A percentile compares a stretch with the other conserved stretches of the same genome.
Evolutionary conservation across 2,329 filamentous ascomycete species (phyloP).

Genomic region (Leptographium procerum): DNA sequence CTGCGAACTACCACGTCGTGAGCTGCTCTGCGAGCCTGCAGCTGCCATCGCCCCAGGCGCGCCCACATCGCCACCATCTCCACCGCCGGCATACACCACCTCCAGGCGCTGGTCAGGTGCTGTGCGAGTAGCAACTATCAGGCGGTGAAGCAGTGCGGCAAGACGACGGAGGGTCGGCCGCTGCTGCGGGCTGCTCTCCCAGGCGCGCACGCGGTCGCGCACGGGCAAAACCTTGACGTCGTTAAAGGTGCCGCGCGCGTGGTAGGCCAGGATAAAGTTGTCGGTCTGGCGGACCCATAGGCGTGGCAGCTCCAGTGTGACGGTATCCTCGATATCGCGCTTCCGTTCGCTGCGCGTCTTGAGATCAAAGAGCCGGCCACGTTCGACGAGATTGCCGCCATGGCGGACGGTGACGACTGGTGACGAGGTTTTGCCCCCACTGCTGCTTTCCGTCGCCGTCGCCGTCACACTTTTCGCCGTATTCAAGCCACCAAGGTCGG

Average conservation of each 20-base stretch:
- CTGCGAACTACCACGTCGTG: background rate
- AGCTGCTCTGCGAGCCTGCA: background rate
- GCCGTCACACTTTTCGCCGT: too few species aligned
- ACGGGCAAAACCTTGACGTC: conserved; percentile 24
- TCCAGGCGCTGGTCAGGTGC: background rate
- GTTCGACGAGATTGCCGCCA: conserved; percentile 19
- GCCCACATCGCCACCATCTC: conserved; percentile 5
- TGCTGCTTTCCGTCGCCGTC: too few species aligned
- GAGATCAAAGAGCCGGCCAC: conserved; percentile 28
- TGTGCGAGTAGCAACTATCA: conserved; percentile 8
- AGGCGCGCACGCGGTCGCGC: conserved; percentile 18
- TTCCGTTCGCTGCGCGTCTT: conserved; percentile 27
- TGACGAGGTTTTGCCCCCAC: background rate
- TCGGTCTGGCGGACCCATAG: conserved; percentile 29
- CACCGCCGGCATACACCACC: background rate
- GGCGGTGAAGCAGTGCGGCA: conserved; percentile 16
- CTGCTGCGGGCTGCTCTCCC: conserved; percentile 22
- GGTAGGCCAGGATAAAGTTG: conserved; percentile 30
- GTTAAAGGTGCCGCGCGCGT: conserved; percentile 23
- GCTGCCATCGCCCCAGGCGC: too few species aligned
- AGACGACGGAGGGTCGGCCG: conserved; percentile 19
- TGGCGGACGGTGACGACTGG: conserved; percentile 6
- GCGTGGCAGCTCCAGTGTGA: conserved; percentile 27
- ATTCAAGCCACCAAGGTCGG: background rate
- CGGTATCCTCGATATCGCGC: conserved; percentile 15